Base-by-base conservation (phyloP, 2,329 filamentous ascomycete genomes). In the Mariannaea elegans region DNA sequence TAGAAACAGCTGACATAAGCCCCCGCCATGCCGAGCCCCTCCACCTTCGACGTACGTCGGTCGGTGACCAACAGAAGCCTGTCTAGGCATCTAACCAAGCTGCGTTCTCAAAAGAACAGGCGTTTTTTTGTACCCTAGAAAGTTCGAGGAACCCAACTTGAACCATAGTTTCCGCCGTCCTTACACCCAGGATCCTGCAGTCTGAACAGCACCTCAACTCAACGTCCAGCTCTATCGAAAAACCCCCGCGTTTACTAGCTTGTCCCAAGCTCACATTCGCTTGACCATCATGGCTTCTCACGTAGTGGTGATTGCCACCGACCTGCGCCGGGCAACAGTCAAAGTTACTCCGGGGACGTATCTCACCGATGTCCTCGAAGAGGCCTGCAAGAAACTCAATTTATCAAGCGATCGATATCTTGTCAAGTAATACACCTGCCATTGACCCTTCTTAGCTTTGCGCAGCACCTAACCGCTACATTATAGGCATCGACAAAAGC, bases 301-400 rank as follows among this genome's bases (percentile, higher is more conserved):
- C 75, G 93, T 98, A 59, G 90, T 94, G 68, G 92, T 98, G 52
- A 89, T 97, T 65, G 90, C 94, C 75, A 87, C 90, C 36, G 88
- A 92, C 68, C 85, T 94, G 68, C 89, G 91, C 67, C 87, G 93
- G 69, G 86, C 89, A 49, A 91, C 87, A 39, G 83, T 99, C 76
- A 97, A 97, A 77, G 94, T 95, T 56, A 90, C 84, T 0, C 93
- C 93, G 0, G 84, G 85, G 56, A 97, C 90, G 64, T 90, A 92
- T 69, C 80, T 99, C 68, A 90, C 90, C 58, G 94, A 97, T 73
- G 86, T 99, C 2, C 83, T 97, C 16, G 87, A 92, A 62, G 91
- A 98, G 76, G 94, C 94, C 44, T 98, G 94, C 75, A 82, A 83
- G 67, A 97, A 94, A 80, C 86, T 97, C 67, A 89, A 88, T 60